Conservation (phyloP, 2,329 filamentous ascomycete species). For the Fusarium algeriense region DNA sequence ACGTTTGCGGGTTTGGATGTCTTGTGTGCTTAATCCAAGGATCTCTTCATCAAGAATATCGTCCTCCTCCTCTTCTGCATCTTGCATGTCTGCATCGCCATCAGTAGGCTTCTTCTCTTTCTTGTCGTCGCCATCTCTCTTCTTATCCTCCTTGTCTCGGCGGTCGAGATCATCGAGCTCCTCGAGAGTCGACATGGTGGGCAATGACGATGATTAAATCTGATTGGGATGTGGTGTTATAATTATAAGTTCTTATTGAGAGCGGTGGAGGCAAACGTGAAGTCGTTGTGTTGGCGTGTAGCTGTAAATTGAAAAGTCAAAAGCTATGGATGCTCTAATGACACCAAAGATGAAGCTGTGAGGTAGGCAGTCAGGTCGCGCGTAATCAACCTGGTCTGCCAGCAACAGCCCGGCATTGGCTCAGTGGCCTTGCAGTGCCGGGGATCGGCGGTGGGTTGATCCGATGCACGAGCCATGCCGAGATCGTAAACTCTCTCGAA, state of each 20-base stretch:
- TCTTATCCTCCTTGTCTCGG: constrained; percentile 79
- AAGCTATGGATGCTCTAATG: constrained; percentile 31
- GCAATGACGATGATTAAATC: constrained; percentile 14
- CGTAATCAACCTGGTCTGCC: constrained; percentile 47
- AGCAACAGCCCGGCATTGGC: constrained; percentile 35
- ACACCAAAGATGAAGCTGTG: constrained; percentile 40
- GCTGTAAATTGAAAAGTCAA: constrained; percentile 23
- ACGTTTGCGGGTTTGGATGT: constrained; percentile 90
- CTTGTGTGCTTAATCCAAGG: constrained; percentile 90
- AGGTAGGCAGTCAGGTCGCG: constrained; percentile 49
- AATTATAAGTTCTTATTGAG: background rate
- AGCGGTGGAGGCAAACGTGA: background rate
- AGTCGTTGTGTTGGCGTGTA: constrained; percentile 4
- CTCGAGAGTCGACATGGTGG: constrained; percentile 87
- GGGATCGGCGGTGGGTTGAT: constrained; percentile 44
- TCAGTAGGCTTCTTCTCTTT: constrained; percentile 64
- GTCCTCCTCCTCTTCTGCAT: constrained; percentile 79
- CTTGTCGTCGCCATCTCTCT: constrained; percentile 53
- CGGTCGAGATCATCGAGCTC: constrained; percentile 91
- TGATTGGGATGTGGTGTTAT: background rate
- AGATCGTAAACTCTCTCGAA: constrained; percentile 1
- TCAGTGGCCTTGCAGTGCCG: constrained; percentile 23
- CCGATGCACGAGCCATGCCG: constrained; percentile 41
- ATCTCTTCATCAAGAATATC: constrained; percentile 94
- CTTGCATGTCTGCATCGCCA: constrained; percentile 91